Conservation (phyloP, 768 basidiomycete genomes). For the Paxillus ammoniavirescens region DNA sequence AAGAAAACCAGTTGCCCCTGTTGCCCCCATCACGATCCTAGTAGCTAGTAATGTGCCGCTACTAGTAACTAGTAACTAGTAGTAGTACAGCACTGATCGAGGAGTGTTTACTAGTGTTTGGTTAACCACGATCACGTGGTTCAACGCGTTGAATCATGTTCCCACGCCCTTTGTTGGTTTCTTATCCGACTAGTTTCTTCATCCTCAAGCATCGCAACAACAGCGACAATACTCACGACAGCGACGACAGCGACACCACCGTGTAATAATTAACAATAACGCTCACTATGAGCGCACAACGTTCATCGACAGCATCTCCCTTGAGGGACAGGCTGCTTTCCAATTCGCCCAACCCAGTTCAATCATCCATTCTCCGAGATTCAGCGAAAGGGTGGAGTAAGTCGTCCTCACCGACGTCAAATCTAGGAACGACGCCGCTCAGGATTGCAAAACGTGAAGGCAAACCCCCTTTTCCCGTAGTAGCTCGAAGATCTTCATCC, state of each 20-base stretch:
- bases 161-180: slow-evolving; percentile 25
- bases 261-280: neutral
- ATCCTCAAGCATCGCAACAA: slow-evolving; percentile 10
- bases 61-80: too few relatives aligned
- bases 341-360: slow-evolving; percentile 62
- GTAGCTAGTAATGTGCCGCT: too few relatives aligned
- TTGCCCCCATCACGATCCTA: too few relatives aligned
- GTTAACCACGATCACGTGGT: slow-evolving; percentile 26
- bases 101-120: too few relatives aligned
- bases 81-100: too few relatives aligned
- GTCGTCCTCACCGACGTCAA: slow-evolving; percentile 31
- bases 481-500: slow-evolving; percentile 71
- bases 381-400: slow-evolving; percentile 65
- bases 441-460: slow-evolving; percentile 73
- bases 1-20: neutral
- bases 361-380: slow-evolving; percentile 60
- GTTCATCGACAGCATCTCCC: slow-evolving; percentile 39
- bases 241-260: slow-evolving; percentile 16
- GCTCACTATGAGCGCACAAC: slow-evolving; percentile 28
- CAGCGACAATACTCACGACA: slow-evolving; percentile 18
- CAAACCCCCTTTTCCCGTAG: slow-evolving; percentile 41
- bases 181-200: slow-evolving; percentile 9
- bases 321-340: slow-evolving; percentile 59
- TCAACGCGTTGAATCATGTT: slow-evolving; percentile 23
- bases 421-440: slow-evolving; percentile 55